Evolutionary conservation across 2,329 filamentous ascomycete species (phyloP).

Genomic region (Colletotrichum phormii): DNA sequence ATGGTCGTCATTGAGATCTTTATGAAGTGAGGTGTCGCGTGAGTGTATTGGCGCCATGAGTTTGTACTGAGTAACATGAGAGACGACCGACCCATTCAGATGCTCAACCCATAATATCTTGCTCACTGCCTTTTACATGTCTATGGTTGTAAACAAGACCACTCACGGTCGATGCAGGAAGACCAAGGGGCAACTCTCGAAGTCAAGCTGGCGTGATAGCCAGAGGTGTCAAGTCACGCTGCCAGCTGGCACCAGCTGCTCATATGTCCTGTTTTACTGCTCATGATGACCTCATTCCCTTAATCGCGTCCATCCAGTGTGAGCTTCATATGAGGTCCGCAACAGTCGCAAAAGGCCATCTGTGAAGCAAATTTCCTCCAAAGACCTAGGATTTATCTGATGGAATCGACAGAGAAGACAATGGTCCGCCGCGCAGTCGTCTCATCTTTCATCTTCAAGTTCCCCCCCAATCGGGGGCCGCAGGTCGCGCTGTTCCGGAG

Average conservation of each 20-base stretch:
- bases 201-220: too few relatives aligned
- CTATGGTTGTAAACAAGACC: neutral
- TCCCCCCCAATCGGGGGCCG: constrained; percentile 50
- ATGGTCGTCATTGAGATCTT: neutral
- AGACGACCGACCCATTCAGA: neutral
- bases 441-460: constrained; percentile 63
- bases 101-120: neutral
- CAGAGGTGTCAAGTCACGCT: accelerated
- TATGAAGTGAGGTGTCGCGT: neutral
- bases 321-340: neutral
- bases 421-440: constrained; percentile 53
- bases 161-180: neutral
- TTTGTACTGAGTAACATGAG: neutral
- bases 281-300: constrained; percentile 20
- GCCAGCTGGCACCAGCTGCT: neutral
- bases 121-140: too few relatives aligned
- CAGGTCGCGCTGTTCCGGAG: constrained; percentile 72
- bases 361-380: neutral
- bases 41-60: neutral
- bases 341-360: neutral
- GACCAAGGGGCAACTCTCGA: neutral
- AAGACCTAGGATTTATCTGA: neutral
- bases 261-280: neutral
- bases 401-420: constrained; percentile 6
- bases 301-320: neutral